Base-by-base conservation (phyloP, 192 early-diverging fungal species). In the Bifiguratus adelaidae region DNA sequence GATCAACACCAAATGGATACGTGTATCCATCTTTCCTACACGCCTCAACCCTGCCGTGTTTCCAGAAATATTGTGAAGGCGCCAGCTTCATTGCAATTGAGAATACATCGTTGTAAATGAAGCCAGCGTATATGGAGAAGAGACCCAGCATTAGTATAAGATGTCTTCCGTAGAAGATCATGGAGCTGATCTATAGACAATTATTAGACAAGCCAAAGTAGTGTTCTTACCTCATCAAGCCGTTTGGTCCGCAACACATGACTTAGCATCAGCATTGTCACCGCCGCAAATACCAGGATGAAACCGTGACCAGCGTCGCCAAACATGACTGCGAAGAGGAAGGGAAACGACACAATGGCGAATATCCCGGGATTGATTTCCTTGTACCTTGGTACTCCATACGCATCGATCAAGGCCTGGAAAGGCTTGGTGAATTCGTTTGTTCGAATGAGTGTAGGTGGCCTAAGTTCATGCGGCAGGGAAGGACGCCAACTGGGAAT, bases 311-410 rank as follows among this genome's bases (percentile, higher is more conserved):
- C 96, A 28, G 94, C 77, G 65, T 99, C 96, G 47, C 96, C 96
- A 76, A 99, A 99, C 96, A 99, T 99, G 47, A 99, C 78, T 34
- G 96, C 94, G 68, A 99, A 99, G 45, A 99, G 64, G 63, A 99
- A 99, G n/a, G 96, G 96, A 73, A 99, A 99, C 0, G 91, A 92
- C 30, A 97, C 94, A 9, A 86, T 60, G 0, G 96, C 95, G 47
- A 95, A 99, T 25, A 99, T 74, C 30, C 92, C 96, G 12, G 96
- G 96, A 61, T 99, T 99, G 50, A 97, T 91, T 70, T 99, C 96
- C 49, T 85, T 79, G 59, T 95, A 95, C 55, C 76, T 78, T 30
- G 96, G 89, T 55, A 96, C 79, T 43, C 96, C 96, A 61, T 99
- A 99, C 0, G 96, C 89, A 58, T 97, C 91, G n/a, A 99, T 86